Evolutionary conservation across 1,139 yeast species (phyloP).

Genomic region (Kurtzmaniella quercitrusa): DNA sequence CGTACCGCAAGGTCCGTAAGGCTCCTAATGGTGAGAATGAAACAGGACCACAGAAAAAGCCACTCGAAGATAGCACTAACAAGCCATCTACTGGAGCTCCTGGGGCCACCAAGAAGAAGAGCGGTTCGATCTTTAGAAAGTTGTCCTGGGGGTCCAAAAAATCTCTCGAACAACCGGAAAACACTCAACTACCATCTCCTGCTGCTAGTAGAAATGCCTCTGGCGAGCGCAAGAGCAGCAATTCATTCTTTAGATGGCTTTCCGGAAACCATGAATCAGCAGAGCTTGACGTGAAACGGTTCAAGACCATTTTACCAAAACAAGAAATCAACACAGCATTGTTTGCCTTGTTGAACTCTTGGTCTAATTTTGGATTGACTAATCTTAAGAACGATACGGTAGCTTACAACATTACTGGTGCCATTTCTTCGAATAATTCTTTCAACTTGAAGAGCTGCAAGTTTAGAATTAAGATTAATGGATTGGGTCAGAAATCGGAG

Average conservation of each 20-base stretch:
- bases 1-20: conserved; percentile 25
- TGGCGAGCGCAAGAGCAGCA: conserved; percentile 26
- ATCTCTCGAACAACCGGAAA: conserved; percentile 18
- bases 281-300: conserved; percentile 27
- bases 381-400: conserved; percentile 46
- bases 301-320: conserved; percentile 43
- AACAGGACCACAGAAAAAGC: conserved; percentile 20
- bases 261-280: conserved; percentile 23
- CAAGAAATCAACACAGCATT: conserved; percentile 64
- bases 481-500: conserved; percentile 40
- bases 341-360: conserved; percentile 56
- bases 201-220: conserved; percentile 30
- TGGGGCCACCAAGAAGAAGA: conserved; percentile 24
- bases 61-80: conserved; percentile 32
- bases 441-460: conserved; percentile 62
- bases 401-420: conserved; percentile 49
- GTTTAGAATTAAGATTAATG: conserved; percentile 53
- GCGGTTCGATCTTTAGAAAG: conserved; percentile 57
- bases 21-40: conserved; percentile 11
- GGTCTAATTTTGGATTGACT: conserved; percentile 70
- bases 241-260: conserved; percentile 43
- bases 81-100: conserved; percentile 14
- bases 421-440: conserved; percentile 56
- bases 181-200: conserved; percentile 36
- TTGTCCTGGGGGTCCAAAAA: conserved; percentile 54